A percentile compares a stretch with the other conserved stretches of the same genome.
phyloP scores from a whole-genome alignment of 2,329 filamentous ascomycete genomes.

The Fusarium incarnatum region DNA sequence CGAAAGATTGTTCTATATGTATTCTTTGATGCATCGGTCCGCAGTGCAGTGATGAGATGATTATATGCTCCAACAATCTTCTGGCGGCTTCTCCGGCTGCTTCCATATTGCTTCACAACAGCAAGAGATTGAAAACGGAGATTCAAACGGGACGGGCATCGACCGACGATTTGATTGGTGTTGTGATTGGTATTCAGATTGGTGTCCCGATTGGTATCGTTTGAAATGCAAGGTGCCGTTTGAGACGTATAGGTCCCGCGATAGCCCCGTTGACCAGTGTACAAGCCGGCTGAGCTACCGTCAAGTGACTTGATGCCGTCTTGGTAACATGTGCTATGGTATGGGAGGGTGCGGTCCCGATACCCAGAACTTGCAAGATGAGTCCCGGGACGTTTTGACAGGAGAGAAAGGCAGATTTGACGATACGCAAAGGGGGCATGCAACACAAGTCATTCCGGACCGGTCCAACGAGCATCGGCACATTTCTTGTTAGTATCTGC shows the following conservation, averaged over 20 bases:
- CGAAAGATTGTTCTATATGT: slow-evolving; percentile 41
- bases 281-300: slow-evolving; percentile 44
- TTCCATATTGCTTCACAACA: slow-evolving; percentile 40
- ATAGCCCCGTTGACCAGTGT: slow-evolving; percentile 42
- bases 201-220: slow-evolving; percentile 44
- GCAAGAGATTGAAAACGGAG: slow-evolving; percentile 30
- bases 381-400: slow-evolving; percentile 37
- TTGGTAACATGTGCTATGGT: slow-evolving; percentile 43
- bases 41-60: slow-evolving; percentile 39
- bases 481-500: slow-evolving; percentile 31
- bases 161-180: slow-evolving; percentile 36
- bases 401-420: slow-evolving; percentile 34
- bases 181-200: slow-evolving; percentile 34
- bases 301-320: slow-evolving; percentile 42
- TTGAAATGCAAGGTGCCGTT: slow-evolving; percentile 48
- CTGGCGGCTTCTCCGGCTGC: slow-evolving; percentile 27
- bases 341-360: slow-evolving; percentile 36
- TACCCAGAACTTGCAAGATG: slow-evolving; percentile 40
- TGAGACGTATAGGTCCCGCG: slow-evolving; percentile 44
- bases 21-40: slow-evolving; percentile 30
- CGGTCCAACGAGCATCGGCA: slow-evolving; percentile 32
- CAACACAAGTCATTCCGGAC: slow-evolving; percentile 29
- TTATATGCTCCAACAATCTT: slow-evolving; percentile 34
- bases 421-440: slow-evolving; percentile 39
- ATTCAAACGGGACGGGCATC: slow-evolving; percentile 37